A percentile compares a stretch with the other conserved stretches of the same genome.
Conservation (phyloP, 441 rosid genomes). For the Gossypium schwendimanii region DNA sequence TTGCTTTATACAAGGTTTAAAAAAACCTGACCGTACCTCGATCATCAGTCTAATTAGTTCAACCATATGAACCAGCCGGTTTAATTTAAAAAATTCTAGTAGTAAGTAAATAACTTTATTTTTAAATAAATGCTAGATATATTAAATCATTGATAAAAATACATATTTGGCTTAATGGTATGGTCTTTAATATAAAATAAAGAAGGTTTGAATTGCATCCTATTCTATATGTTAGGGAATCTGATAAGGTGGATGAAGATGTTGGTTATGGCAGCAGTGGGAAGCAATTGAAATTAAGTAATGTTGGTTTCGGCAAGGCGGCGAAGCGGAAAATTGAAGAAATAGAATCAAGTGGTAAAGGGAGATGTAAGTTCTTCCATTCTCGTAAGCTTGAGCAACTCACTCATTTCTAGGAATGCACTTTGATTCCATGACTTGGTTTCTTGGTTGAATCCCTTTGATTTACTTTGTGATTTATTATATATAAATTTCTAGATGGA, state of each 20-base stretch:
- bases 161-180: neutral
- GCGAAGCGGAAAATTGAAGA: slow-evolving; percentile 50
- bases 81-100: too few relatives aligned
- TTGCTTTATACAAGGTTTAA: neutral
- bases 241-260: slow-evolving; percentile 55
- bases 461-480: neutral
- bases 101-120: too few relatives aligned
- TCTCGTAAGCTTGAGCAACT: slow-evolving; percentile 72
- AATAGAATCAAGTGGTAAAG: slow-evolving; percentile 71
- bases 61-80: neutral
- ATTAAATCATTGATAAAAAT: neutral
- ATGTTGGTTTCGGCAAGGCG: slow-evolving; percentile 48
- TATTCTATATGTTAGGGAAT: slow-evolving; percentile 40
- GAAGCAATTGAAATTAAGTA: slow-evolving; percentile 66
- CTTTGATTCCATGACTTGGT: neutral
- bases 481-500: neutral
- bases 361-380: slow-evolving; percentile 80
- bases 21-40: neutral
- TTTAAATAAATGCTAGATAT: neutral
- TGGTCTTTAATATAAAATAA: neutral
- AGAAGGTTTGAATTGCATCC: neutral
- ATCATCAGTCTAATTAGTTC: neutral
- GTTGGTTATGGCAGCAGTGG: slow-evolving; percentile 30
- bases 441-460: neutral
- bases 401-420: slow-evolving; percentile 38